Evolutionary conservation across 2,329 filamentous ascomycete species (phyloP).

Genomic region (Apiospora arundinis): DNA sequence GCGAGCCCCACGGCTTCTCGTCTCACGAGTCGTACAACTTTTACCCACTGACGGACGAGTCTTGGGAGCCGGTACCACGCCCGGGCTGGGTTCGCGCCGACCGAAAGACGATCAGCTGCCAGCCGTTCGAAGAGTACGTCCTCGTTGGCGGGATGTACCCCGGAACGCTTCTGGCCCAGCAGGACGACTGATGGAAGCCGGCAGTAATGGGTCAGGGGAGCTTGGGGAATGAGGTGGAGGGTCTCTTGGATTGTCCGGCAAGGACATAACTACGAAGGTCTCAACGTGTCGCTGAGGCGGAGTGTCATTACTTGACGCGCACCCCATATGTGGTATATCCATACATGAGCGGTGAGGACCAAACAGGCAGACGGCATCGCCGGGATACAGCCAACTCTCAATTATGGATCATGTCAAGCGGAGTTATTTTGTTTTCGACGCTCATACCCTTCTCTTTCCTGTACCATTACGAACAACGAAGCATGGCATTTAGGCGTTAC

Average conservation of each 20-base stretch:
- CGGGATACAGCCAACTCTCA: slow-evolving; percentile 9
- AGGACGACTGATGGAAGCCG: background rate
- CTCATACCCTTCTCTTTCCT: slow-evolving; percentile 8
- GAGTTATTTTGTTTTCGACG: background rate
- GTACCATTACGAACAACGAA: background rate
- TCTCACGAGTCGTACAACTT: slow-evolving; percentile 51
- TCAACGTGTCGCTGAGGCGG: background rate
- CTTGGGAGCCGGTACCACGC: slow-evolving; percentile 43
- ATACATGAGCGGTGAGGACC: background rate
- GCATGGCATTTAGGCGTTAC: slow-evolving; percentile 13
- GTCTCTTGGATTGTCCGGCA: background rate
- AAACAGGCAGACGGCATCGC: background rate
- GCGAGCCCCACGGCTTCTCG: slow-evolving; percentile 44
- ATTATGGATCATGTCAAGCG: background rate
- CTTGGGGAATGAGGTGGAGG: background rate
- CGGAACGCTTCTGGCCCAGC: slow-evolving; percentile 25
- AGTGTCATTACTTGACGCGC: background rate
- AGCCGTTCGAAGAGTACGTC: slow-evolving; percentile 49
- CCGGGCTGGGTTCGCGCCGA: slow-evolving; percentile 39
- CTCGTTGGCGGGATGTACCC: slow-evolving; percentile 47
- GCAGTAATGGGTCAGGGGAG: background rate
- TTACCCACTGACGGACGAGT: slow-evolving; percentile 48
- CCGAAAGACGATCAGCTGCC: slow-evolving; percentile 44
- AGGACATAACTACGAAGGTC: background rate
- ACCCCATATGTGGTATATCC: background rate